phyloP scores from a whole-genome alignment of 768 basidiomycete species.

The Suillus subalutaceus region DNA sequence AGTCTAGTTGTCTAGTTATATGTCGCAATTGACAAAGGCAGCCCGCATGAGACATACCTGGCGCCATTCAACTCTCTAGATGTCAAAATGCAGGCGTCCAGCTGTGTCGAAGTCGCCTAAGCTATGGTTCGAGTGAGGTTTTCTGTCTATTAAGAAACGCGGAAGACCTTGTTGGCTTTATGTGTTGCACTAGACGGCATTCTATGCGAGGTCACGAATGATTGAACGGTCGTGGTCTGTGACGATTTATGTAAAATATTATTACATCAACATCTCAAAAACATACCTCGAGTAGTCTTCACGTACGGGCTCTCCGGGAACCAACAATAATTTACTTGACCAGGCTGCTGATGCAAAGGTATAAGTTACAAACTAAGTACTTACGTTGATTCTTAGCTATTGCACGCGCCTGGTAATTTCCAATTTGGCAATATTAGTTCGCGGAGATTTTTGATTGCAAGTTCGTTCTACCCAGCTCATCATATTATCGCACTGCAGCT shows the following conservation, averaged over 20 bases:
- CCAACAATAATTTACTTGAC: not conserved
- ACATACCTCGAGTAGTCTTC: slow-evolving; percentile 2
- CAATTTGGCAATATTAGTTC: slow-evolving; percentile 3
- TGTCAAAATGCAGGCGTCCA: slow-evolving; percentile 20
- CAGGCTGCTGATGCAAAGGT: not conserved
- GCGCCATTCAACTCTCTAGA: slow-evolving; percentile 14
- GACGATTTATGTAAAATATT: not conserved
- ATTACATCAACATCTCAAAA: not conserved
- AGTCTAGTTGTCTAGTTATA: slow-evolving; percentile 18
- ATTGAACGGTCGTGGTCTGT: not conserved
- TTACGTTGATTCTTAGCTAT: not conserved
- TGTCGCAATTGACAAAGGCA: not conserved
- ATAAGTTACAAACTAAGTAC: not conserved
- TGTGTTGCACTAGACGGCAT: slow-evolving; percentile 26
- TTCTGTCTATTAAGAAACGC: not conserved
- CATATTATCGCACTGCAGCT: not conserved
- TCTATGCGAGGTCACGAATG: not conserved
- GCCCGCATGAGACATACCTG: slow-evolving; percentile 17
- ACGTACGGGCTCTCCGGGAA: not conserved
- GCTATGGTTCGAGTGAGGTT: slow-evolving; percentile 8
- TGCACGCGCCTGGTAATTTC: not conserved
- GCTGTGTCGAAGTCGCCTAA: slow-evolving; percentile 27
- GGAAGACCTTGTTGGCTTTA: slow-evolving; percentile 39
- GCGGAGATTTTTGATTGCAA: slow-evolving; percentile 2
- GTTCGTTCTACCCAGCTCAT: not conserved